Percentiles rank a stretch among this genome's conserved stretches.
These are phyloP conservation scores for Mucor indicus DNA, from an alignment of 371 early-diverging fungal species.

Conservation along the genomic window DNA sequence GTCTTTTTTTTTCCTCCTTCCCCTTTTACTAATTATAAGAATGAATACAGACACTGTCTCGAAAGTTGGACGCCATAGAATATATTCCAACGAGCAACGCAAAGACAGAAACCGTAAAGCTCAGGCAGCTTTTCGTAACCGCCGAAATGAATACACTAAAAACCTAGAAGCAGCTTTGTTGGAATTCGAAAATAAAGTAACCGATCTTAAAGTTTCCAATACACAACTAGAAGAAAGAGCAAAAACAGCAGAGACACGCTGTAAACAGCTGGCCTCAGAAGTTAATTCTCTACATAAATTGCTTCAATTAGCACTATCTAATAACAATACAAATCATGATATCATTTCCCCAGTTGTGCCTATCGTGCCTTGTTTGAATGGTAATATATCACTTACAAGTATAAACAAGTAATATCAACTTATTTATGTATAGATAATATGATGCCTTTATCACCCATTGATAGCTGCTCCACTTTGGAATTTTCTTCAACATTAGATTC, in stretches of 20 bases:
- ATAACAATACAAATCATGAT: neutral
- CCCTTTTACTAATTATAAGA: too few relatives aligned
- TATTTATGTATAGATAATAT: too few relatives aligned
- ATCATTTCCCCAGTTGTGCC: neutral
- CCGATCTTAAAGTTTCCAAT: conserved; percentile 1
- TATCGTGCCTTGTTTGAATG: too few relatives aligned
- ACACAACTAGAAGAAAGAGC: neutral
- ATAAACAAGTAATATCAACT: too few relatives aligned
- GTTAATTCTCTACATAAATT: conserved; percentile 3
- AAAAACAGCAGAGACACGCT: conserved; percentile 5
- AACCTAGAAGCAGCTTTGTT: conserved; percentile 30
- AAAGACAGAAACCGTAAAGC: conserved; percentile 68
- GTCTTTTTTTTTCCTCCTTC: too few relatives aligned
- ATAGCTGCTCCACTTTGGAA: too few relatives aligned
- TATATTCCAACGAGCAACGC: conserved; percentile 34
- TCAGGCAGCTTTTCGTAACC: conserved; percentile 65
- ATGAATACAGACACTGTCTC: neutral
- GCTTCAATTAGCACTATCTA: neutral
- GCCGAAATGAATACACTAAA: conserved; percentile 56
- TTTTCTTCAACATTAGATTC: too few relatives aligned
- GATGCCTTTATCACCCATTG: too few relatives aligned
- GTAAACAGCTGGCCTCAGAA: neutral
- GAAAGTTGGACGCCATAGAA: conserved; percentile 19
- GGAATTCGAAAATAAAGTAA: conserved; percentile 4
- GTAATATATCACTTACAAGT: too few relatives aligned